phyloP scores from a whole-genome alignment of 2,329 filamentous ascomycete species.

The Cercospora citrullina region DNA sequence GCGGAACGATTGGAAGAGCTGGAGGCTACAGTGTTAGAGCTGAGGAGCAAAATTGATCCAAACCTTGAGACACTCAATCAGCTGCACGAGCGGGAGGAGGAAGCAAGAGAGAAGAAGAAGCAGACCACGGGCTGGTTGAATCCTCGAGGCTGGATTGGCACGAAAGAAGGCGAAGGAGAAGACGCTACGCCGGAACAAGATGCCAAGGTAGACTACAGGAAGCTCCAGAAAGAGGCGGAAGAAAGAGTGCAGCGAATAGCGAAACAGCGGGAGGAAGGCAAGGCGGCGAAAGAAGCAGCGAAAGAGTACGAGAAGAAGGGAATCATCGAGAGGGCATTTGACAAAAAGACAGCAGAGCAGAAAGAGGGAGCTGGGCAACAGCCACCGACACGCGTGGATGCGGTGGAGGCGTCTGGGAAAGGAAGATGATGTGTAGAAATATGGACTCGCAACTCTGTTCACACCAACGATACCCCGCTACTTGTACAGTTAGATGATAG shows the following conservation, averaged over 20 bases:
- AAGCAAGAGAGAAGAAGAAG: conserved; percentile 29
- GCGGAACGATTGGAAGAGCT: conserved; percentile 59
- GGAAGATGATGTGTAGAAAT: conserved; percentile 26
- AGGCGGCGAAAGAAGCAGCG: conserved; percentile 10
- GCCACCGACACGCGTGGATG: conserved; percentile 23
- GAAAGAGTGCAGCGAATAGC: conserved; percentile 9
- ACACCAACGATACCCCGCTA: conserved; percentile 24
- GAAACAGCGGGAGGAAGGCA: conserved; percentile 12
- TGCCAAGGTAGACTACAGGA: conserved; percentile 14
- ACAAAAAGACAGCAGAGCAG: conserved; percentile 9
- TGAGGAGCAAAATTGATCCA: conserved; percentile 37
- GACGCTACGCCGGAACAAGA: conserved; percentile 20
- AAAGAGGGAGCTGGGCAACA: conserved; percentile 16
- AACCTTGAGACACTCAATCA: conserved; percentile 40
- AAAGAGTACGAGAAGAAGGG: conserved; percentile 18
- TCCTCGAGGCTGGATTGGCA: conserved; percentile 22
- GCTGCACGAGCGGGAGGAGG: conserved; percentile 39
- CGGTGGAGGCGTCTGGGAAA: conserved; percentile 28
- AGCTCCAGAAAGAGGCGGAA: conserved; percentile 19
- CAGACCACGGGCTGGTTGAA: conserved; percentile 34
- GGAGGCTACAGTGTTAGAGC: conserved; percentile 49
- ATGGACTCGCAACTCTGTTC: conserved; percentile 19
- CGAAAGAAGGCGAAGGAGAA: conserved; percentile 18
- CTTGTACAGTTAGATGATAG: conserved; percentile 9
- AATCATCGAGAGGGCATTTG: conserved; percentile 8